Evolutionary conservation across 2,329 filamentous ascomycete species (phyloP).

Genomic region (Fusarium praegraminearum): DNA sequence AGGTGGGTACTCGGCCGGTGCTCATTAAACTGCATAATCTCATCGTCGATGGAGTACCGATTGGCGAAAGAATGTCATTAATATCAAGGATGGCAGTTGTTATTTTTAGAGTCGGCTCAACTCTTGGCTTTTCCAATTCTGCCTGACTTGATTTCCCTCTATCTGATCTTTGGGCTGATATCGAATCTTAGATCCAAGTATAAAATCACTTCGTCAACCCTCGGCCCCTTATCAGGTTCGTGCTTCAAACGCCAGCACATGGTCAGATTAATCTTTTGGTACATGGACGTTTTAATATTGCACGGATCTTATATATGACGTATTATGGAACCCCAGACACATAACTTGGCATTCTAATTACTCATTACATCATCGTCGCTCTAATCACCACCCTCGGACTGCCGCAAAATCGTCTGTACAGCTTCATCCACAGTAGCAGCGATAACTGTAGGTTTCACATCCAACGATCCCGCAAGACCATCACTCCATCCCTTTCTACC

Average conservation of each 20-base stretch:
- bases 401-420: constrained; percentile 53
- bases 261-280: not conserved
- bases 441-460: constrained; percentile 64
- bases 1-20: constrained; percentile 5
- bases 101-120: constrained; percentile 7
- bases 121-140: not conserved
- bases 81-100: not conserved
- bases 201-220: not conserved
- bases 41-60: constrained; percentile 10
- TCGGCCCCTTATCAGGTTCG: not conserved
- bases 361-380: not conserved
- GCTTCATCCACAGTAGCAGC: constrained; percentile 69
- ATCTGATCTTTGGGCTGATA: not conserved
- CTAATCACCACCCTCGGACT: constrained; percentile 9
- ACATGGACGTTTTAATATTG: not conserved
- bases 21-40: constrained; percentile 10
- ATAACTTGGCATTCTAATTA: constrained; percentile 4
- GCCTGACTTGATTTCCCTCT: not conserved
- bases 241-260: not conserved
- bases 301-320: not conserved
- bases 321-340: not conserved
- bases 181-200: not conserved
- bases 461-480: constrained; percentile 61
- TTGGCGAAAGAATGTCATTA: constrained; percentile 8
- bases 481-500: constrained; percentile 74